These are phyloP conservation scores for Naematelia encephala DNA, from an alignment of 768 basidiomycete species.

Conservation along the genomic window DNA sequence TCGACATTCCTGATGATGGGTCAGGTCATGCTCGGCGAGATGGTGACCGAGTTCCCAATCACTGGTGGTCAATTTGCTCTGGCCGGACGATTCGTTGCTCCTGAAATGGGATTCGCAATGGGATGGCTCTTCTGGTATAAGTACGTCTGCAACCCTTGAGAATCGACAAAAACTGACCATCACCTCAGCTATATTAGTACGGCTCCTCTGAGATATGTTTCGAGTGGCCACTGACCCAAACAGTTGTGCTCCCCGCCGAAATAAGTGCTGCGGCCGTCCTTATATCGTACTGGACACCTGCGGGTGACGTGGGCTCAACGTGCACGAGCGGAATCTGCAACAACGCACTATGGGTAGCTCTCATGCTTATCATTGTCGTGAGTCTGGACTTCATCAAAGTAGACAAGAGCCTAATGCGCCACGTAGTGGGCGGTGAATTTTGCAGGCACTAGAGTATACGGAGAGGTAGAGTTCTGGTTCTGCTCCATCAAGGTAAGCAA, in stretches of 20 bases:
- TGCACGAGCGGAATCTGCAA: slow-evolving; percentile 7
- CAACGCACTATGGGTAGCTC: slow-evolving; percentile 7
- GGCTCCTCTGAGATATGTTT: not conserved
- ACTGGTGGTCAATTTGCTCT: slow-evolving; percentile 8
- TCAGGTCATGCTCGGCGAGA: slow-evolving; percentile 18
- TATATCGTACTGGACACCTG: slow-evolving; percentile 5
- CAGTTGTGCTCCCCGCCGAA: not conserved
- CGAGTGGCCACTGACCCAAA: not conserved
- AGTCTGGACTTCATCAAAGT: not conserved
- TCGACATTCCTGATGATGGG: no score
- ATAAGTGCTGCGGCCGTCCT: not conserved
- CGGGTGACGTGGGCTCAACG: not conserved
- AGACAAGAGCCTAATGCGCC: not conserved
- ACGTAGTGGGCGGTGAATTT: slow-evolving; percentile 57
- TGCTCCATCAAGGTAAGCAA: slow-evolving; percentile 47
- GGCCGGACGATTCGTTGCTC: slow-evolving; percentile 55
- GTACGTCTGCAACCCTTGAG: slow-evolving; percentile 1
- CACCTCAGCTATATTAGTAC: not conserved
- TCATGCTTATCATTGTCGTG: slow-evolving; percentile 6
- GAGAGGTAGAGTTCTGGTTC: slow-evolving; percentile 68
- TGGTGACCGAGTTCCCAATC: slow-evolving; percentile 17
- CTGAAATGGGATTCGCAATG: slow-evolving; percentile 45
- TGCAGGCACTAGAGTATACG: slow-evolving; percentile 53
- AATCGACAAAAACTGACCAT: not conserved
- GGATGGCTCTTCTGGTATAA: slow-evolving; percentile 15